A percentile compares a stretch with the other conserved stretches of the same genome.
phyloP scores from a whole-genome alignment of 441 rosid species.

The Pelargonium citronellum region DNA sequence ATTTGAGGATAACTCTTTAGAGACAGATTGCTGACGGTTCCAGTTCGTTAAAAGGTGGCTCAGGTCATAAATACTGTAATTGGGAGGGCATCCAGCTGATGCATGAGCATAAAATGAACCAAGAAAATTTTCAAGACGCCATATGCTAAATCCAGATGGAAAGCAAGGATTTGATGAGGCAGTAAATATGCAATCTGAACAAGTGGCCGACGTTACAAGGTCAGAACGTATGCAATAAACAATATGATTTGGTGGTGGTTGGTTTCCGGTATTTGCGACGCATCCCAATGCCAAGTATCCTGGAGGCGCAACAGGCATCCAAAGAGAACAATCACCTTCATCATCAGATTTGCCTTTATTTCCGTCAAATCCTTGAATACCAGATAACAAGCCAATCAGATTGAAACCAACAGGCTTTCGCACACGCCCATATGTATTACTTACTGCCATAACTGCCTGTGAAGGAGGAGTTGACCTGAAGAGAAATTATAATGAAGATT shows the following conservation, averaged over 20 bases:
- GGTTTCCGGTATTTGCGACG: slow-evolving; percentile 74
- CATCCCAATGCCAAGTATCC: slow-evolving; percentile 90
- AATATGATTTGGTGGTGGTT: slow-evolving; percentile 74
- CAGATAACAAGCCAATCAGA: slow-evolving; percentile 64
- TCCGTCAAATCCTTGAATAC: slow-evolving; percentile 45
- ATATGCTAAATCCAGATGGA: slow-evolving; percentile 85
- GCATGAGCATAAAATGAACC: slow-evolving; percentile 86
- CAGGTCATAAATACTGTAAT: slow-evolving; percentile 50
- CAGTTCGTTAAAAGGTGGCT: slow-evolving; percentile 77
- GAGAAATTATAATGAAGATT: slow-evolving; percentile 15
- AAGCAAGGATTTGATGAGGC: slow-evolving; percentile 39
- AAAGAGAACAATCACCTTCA: slow-evolving; percentile 72
- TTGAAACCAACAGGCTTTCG: slow-evolving; percentile 78
- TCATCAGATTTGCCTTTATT: slow-evolving; percentile 34
- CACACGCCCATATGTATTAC: slow-evolving; percentile 95
- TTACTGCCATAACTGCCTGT: slow-evolving; percentile 89
- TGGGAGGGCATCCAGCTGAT: slow-evolving; percentile 60
- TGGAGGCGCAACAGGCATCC: slow-evolving; percentile 95
- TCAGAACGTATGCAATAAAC: slow-evolving; percentile 92
- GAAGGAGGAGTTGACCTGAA: slow-evolving; percentile 96
- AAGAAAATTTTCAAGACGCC: slow-evolving; percentile 91
- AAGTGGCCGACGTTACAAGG: slow-evolving; percentile 82
- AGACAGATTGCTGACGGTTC: slow-evolving; percentile 37
- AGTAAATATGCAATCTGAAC: slow-evolving; percentile 78
- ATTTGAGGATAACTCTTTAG: slow-evolving; percentile 39